Evolutionary conservation across 495 filamentous ascomycete species (phyloP), one percentile per base, ranked within the genome.

Genomic region (Neurospora tetraspora): DNA sequence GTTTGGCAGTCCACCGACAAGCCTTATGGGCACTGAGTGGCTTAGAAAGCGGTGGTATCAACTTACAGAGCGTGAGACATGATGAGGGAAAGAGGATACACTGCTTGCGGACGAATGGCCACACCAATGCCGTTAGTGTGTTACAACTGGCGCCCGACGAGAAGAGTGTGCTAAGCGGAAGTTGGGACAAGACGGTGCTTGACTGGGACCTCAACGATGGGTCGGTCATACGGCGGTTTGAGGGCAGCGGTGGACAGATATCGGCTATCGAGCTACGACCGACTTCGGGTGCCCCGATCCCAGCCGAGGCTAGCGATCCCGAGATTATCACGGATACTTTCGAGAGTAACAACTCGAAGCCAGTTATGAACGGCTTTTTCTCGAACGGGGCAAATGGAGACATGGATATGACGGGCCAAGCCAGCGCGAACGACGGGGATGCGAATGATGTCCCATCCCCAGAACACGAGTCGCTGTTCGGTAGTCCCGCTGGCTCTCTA

Each of bases 201-300:
- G 94, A 99, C 77, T 99, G 96, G 96, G 96, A 99, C 78, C 80
- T 99, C 39, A 93, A 98, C 75, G 96, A 90, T 4, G 96, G 96
- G 5, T 87, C 92, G 76, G 84, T 91, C 18, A 88, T 89, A 69
- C 89, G 93, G 37, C 85, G 85, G 16, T 99, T 94, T 76, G 87
- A 89, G 47, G 89, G 91, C 31, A 92, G 86, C 75, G 93, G 91
- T 5, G 85, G 91, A 2, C 96, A 99, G 77, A 93, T 99, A 70
- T 95, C 92, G 14, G 87, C 93, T 12, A 88, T 99, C 69, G 94
- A 97, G 79, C 87, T 92, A 43, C 88, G 96, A 11, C 94, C 96
- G n/a, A 82, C 90, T 42, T 93, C 91, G 27, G 91, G 85, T 71
- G 80, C 93, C 2, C 88, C 92, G 3, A 86, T 97, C 7, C 94